Base-by-base conservation (phyloP, 345 rosid species). In the Eucalyptus cloeziana region DNA sequence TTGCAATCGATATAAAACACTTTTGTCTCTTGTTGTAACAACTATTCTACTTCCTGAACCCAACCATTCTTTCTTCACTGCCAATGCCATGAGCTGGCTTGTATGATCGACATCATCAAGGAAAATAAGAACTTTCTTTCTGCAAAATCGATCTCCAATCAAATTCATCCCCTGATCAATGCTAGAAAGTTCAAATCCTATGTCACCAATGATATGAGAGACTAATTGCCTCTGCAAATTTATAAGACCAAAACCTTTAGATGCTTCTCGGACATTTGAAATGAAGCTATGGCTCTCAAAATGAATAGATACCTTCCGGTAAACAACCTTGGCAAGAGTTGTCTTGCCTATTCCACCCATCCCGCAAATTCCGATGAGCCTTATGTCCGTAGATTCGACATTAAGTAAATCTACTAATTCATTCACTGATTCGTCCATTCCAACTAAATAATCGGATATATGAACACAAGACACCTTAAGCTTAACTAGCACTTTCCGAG, bases 221-320 rank as follows among this genome's bases (percentile, higher is more conserved):
- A 88, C 7, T 25, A 88, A 43, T 71, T 50, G 67, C 30, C 31
- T 71, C 43, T 88, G 89, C 56, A 88, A 5, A n/a, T 51, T 12
- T 33, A 52, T 5, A 49, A 88, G n/a, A 19, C 86, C 86, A 1
- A 2, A 13, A 10, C 24, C 19, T 69, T 33, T 3, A 3, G 43
- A 71, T 24, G 60, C 58, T 87, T 87, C 58, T 54, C 30, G 64
- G 2, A 58, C 3, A 58, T 24, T 1, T 58, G n/a, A 58, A 58
- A 58, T 58, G 64, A 58, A 58, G 64, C 14, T 58, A 10, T 3
- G 6, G 6, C 64, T 24, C 3, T 58, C 64, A 58, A 58, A 58
- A 58, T 58, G 5, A 25, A 0, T 58, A 25, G n/a, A 58, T 25
- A 25, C 6, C 1, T 25, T 58, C 0, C 0, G 0, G 1, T 58